These are phyloP conservation scores for Apiospora kogelbergensis DNA, from an alignment of 2,329 filamentous ascomycete species.

Conservation along the genomic window DNA sequence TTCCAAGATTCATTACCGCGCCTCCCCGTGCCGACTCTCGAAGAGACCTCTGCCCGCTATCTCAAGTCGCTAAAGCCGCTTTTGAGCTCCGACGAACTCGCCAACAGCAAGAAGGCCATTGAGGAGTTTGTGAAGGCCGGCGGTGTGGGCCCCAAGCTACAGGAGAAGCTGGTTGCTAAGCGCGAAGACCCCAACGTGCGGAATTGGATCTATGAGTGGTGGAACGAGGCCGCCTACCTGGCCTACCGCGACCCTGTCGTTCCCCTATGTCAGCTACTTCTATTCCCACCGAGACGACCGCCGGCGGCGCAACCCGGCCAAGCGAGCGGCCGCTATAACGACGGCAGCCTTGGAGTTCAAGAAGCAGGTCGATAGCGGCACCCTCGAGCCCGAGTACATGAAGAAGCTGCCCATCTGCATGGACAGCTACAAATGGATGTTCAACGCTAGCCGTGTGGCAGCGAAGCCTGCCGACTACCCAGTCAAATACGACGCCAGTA, in stretches of 20 bases:
- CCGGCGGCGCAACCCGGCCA: constrained; percentile 80
- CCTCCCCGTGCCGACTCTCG: constrained; percentile 77
- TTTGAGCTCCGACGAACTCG: constrained; percentile 66
- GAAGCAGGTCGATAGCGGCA: constrained; percentile 79
- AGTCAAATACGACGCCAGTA: constrained; percentile 71
- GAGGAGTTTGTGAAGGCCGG: constrained; percentile 87
- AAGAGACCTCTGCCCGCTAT: constrained; percentile 80
- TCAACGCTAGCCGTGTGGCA: constrained; percentile 87
- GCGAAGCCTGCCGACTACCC: constrained; percentile 80
- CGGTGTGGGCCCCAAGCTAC: constrained; percentile 77
- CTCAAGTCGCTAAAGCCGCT: constrained; percentile 78
- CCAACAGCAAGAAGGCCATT: constrained; percentile 77
- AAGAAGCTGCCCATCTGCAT: constrained; percentile 96
- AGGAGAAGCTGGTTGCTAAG: constrained; percentile 81
- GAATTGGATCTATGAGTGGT: constrained; percentile 98
- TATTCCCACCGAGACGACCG: constrained; percentile 97
- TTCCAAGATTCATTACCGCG: constrained; percentile 83
- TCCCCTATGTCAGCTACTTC: constrained; percentile 98
- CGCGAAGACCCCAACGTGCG: constrained; percentile 77
- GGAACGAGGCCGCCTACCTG: constrained; percentile 94
- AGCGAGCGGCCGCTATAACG: constrained; percentile 88
- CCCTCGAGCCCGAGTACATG: constrained; percentile 97
- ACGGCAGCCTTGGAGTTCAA: constrained; percentile 91
- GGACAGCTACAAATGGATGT: constrained; percentile 99
- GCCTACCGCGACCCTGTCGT: constrained; percentile 93